Base-by-base conservation (phyloP, 495 filamentous ascomycete genomes). In the Barbatosphaeria neglecta region DNA sequence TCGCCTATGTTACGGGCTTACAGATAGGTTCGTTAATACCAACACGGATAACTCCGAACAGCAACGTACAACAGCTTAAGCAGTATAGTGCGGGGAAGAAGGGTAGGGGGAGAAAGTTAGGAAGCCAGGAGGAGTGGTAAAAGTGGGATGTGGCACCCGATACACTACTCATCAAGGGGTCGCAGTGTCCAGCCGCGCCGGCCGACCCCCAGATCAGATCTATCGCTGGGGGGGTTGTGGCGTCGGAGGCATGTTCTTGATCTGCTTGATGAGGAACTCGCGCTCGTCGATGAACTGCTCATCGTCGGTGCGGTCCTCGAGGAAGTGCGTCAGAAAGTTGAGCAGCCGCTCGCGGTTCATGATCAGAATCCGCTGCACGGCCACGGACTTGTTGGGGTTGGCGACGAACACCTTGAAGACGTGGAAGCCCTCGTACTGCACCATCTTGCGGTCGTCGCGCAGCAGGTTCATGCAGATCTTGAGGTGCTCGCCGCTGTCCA, bases 361-460 rank as follows among this genome's bases (percentile, higher is more conserved):
- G 50, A 95, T 79, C 45, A 99, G 65, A 57, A 99, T 96, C 56
- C 88, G 85, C 55, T 95, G 87, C 35, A 99, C 93, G 9, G 87
- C 85, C 45, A 87, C 75, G 22, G 87, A 93, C 66, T 99, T 99
- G 70, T 95, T 83, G 78, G 93, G 70, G 60, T 99, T 97, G 41
- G 93, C 93, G 41, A 97, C 92, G 66, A 99, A 99, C 47, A 99
- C 89, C 74, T 98, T 98, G 72, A 98, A 98, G 28, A 98, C 90
- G 63, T 99, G 93, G 63, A 99, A 99, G 20, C 88, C 90, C 65
- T 99, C 93, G 59, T 97, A 99, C 60, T 96, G 90, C 43, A 99
- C 92, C 87, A 97, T 99, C 62, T 92, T 89, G 54, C 90, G 78
- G 60, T 97, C 90, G 63, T 96, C 90, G 41, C 85, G 77, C 45